These are phyloP conservation scores for Boletus patriciae DNA, from an alignment of 768 basidiomycete genomes.

Conservation along the genomic window DNA sequence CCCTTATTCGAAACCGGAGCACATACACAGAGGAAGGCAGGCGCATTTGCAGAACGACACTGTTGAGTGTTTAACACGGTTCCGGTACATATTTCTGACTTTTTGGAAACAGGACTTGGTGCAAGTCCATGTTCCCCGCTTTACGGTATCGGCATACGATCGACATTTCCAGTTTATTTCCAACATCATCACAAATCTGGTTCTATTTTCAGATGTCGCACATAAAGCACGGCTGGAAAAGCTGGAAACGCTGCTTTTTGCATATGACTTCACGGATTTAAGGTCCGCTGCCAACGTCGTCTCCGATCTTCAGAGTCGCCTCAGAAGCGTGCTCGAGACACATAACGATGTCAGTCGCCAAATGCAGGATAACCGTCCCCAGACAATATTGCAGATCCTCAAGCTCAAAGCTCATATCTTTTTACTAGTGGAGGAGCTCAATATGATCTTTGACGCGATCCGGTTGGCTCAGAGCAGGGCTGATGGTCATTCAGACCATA, in stretches of 20 bases:
- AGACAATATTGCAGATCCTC: slow-evolving; percentile 55
- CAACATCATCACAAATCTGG: slow-evolving; percentile 79
- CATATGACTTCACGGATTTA: slow-evolving; percentile 85
- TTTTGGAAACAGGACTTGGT: slow-evolving; percentile 64
- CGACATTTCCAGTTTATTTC: slow-evolving; percentile 83
- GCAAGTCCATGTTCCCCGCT: slow-evolving; percentile 76
- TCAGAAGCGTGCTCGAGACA: slow-evolving; percentile 64
- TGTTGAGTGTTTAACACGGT: slow-evolving; percentile 38
- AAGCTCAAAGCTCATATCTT: slow-evolving; percentile 72
- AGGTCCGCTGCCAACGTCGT: slow-evolving; percentile 69
- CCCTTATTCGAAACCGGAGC: slow-evolving; percentile 41
- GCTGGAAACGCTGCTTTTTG: slow-evolving; percentile 79
- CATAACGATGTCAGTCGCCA: slow-evolving; percentile 41
- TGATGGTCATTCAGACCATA: slow-evolving; percentile 64
- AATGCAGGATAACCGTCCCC: slow-evolving; percentile 33
- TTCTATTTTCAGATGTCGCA: slow-evolving; percentile 87
- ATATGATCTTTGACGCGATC: slow-evolving; percentile 83
- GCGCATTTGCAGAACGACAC: slow-evolving; percentile 65
- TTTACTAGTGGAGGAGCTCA: slow-evolving; percentile 74
- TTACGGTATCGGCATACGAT: slow-evolving; percentile 83
- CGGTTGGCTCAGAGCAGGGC: slow-evolving; percentile 77
- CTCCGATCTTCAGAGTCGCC: slow-evolving; percentile 66
- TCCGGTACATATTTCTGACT: slow-evolving; percentile 10
- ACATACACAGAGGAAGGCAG: slow-evolving; percentile 25
- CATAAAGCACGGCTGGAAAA: slow-evolving; percentile 77